A percentile compares a stretch with the other conserved stretches of the same genome.
These are phyloP conservation scores for Kodamaea ohmeri DNA, from an alignment of 1,139 yeast genomes.

Conservation along the genomic window DNA sequence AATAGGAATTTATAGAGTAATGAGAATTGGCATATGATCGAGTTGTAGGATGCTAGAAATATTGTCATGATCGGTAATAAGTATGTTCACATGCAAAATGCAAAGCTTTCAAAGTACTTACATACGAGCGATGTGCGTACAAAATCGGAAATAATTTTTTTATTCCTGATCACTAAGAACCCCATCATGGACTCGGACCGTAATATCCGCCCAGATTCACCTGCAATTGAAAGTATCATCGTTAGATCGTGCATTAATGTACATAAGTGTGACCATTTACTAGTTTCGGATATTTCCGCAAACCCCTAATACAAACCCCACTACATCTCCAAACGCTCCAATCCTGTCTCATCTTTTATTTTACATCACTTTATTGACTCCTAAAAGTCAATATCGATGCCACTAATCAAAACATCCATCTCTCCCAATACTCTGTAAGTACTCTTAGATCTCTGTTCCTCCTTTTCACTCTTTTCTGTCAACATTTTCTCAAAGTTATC, in stretches of 20 bases:
- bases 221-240: too few relatives aligned
- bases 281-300: too few relatives aligned
- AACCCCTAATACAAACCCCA: too few relatives aligned
- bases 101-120: too few relatives aligned
- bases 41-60: not conserved
- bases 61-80: not conserved
- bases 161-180: too few relatives aligned
- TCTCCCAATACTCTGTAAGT: constrained; percentile 46
- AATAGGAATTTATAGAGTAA: constrained; percentile 1
- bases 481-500: constrained; percentile 33
- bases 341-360: not conserved
- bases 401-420: constrained; percentile 40
- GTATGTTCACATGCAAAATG: not conserved
- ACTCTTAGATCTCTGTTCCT: constrained; percentile 39
- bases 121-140: too few relatives aligned
- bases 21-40: not conserved
- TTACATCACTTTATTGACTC: not conserved
- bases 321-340: too few relatives aligned
- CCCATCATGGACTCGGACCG: too few relatives aligned
- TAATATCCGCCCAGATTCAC: too few relatives aligned
- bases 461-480: constrained; percentile 38
- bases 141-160: too few relatives aligned
- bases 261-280: too few relatives aligned
- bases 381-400: constrained; percentile 27
- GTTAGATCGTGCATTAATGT: too few relatives aligned